These are phyloP conservation scores for Nicotiana knightiana DNA, from an alignment of 257 asterid species.

Conservation along the genomic window DNA sequence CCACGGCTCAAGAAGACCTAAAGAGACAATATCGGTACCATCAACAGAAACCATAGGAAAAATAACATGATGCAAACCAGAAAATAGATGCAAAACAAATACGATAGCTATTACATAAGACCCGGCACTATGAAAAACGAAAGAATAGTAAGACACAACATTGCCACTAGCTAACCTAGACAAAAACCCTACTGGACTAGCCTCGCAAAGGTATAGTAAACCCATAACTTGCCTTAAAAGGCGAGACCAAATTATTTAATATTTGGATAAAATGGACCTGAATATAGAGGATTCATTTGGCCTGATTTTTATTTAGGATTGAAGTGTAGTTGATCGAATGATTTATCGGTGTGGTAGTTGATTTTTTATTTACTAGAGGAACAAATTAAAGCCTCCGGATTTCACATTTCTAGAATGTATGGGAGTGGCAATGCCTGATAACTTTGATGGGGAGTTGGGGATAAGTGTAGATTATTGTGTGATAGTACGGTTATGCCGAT, in stretches of 20 bases:
- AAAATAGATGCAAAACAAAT: no score
- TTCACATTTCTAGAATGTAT: neutral
- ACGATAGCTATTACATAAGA: no score
- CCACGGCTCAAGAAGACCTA: no score
- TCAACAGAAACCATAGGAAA: no score
- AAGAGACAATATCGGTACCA: no score
- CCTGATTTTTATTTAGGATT: neutral
- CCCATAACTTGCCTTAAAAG: no score
- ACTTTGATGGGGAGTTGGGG: neutral
- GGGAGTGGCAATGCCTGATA: neutral
- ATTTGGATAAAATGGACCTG: neutral
- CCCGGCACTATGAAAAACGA: no score
- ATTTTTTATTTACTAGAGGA: neutral
- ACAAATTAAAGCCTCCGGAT: no score
- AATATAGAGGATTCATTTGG: neutral
- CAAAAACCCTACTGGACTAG: no score
- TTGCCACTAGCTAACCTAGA: no score
- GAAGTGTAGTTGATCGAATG: neutral
- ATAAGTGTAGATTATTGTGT: neutral
- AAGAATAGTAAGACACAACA: no score
- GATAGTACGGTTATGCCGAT: neutral
- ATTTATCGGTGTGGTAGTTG: neutral
- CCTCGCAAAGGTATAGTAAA: neutral
- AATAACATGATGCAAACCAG: no score
- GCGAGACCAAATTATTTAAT: neutral